A percentile compares a stretch with the other conserved stretches of the same genome.
These are phyloP conservation scores for Adenanthera pavonina DNA, from an alignment of 306 rosid genomes.

Conservation along the genomic window DNA sequence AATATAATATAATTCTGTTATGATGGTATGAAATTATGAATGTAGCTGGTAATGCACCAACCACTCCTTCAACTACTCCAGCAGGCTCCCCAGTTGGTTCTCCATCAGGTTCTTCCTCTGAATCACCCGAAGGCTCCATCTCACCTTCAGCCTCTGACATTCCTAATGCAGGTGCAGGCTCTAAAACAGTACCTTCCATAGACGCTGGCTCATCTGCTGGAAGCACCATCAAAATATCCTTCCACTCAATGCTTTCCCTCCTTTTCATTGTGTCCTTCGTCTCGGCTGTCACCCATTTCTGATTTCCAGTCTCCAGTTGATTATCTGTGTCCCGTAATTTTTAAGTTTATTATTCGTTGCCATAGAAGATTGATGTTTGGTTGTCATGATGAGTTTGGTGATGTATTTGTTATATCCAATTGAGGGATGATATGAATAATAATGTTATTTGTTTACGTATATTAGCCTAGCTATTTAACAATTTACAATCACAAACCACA, in stretches of 20 bases:
- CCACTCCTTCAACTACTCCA: slow-evolving; percentile 52
- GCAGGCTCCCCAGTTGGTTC: slow-evolving; percentile 49
- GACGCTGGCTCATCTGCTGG: slow-evolving; percentile 54
- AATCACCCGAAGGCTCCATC: slow-evolving; percentile 52
- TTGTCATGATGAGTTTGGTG: background rate
- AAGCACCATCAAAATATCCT: slow-evolving; percentile 43
- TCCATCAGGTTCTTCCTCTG: background rate
- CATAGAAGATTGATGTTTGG: background rate
- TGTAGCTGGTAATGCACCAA: slow-evolving; percentile 53
- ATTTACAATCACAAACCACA: background rate
- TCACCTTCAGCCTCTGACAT: slow-evolving; percentile 55
- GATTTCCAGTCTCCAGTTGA: slow-evolving; percentile 30
- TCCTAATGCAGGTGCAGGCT: slow-evolving; percentile 60
- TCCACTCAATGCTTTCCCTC: slow-evolving; percentile 42
- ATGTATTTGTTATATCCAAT: background rate
- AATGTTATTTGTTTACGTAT: background rate
- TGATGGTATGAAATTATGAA: slow-evolving; percentile 35
- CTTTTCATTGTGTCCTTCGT: slow-evolving; percentile 45
- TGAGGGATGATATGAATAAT: background rate
- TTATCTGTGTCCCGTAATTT: slow-evolving; percentile 2
- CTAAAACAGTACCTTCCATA: slow-evolving; percentile 61
- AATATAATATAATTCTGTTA: slow-evolving; percentile 2
- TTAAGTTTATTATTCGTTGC: background rate
- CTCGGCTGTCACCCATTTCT: slow-evolving; percentile 43
- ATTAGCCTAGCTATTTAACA: background rate